Percentiles rank a stretch among this genome's conserved stretches.
Evolutionary conservation across 148 eudicot species (phyloP).

Genomic region (Vaccinium darrowii): DNA sequence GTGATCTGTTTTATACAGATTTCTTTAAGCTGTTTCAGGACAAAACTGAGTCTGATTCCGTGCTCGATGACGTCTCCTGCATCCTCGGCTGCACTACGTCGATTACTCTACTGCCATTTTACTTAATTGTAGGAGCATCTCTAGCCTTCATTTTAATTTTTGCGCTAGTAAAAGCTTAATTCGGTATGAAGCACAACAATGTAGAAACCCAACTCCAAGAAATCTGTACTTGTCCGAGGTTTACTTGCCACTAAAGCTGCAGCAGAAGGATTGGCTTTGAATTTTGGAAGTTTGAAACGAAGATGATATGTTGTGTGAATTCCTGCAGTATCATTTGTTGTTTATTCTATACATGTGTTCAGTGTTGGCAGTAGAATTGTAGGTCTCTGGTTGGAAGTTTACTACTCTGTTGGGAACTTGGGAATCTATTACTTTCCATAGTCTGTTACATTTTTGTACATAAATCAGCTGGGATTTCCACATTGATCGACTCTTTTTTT

Average conservation of each 20-base stretch:
- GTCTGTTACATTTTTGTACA: background rate
- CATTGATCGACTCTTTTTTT: background rate
- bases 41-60: constrained; percentile 76
- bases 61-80: constrained; percentile 85
- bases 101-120: background rate
- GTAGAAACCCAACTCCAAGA: too few relatives aligned
- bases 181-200: too few relatives aligned
- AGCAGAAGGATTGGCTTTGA: constrained; percentile 91
- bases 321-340: background rate
- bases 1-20: constrained; percentile 90
- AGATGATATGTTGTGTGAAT: background rate
- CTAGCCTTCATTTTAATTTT: too few relatives aligned
- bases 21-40: constrained; percentile 80
- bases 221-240: constrained; percentile 74
- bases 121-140: background rate
- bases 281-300: background rate
- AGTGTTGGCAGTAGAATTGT: background rate
- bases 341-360: background rate
- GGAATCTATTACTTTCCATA: too few relatives aligned
- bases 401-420: background rate
- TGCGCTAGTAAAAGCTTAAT: too few relatives aligned
- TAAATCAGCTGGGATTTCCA: background rate
- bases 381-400: background rate
- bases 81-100: constrained; percentile 73
- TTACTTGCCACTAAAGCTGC: constrained; percentile 89